A percentile compares a stretch with the other conserved stretches of the same genome.
phyloP scores from a whole-genome alignment of 176 grass and related monocot species.

The Ensete ventricosum region DNA sequence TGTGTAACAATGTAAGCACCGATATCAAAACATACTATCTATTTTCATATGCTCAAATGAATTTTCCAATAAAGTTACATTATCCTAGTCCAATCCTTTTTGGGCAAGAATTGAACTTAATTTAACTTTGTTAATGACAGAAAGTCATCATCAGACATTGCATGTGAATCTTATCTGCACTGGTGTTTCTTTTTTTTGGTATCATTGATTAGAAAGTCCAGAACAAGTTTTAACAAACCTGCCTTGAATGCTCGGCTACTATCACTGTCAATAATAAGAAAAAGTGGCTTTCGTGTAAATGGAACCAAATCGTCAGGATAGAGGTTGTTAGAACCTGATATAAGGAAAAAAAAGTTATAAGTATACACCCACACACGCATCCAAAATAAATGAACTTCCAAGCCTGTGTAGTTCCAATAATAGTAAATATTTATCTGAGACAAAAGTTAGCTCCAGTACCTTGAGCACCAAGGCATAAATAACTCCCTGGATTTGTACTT shows the following conservation, averaged over 20 bases:
- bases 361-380: slow-evolving; percentile 4
- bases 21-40: too few species aligned
- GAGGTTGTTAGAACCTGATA: slow-evolving; percentile 73
- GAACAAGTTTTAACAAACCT: slow-evolving; percentile 98
- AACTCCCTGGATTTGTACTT: slow-evolving; percentile 36
- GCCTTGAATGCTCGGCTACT: slow-evolving; percentile 98
- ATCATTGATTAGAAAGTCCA: slow-evolving; percentile 35
- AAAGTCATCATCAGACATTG: too few species aligned
- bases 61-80: too few species aligned
- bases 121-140: too few species aligned
- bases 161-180: neutral
- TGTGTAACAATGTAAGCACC: too few species aligned
- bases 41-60: too few species aligned
- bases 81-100: too few species aligned
- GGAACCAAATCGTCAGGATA: slow-evolving; percentile 93
- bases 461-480: slow-evolving; percentile 77
- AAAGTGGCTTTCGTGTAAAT: slow-evolving; percentile 91
- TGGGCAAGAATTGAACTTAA: too few species aligned
- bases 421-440: slow-evolving; percentile 5
- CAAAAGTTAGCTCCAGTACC: slow-evolving; percentile 55
- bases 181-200: neutral
- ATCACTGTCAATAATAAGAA: slow-evolving; percentile 88
- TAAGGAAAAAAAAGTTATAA: neutral
- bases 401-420: neutral
- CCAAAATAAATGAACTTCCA: slow-evolving; percentile 12